Base-by-base conservation (phyloP, 192 early-diverging fungal species). In the Jimgerdemannia flammicorona region DNA sequence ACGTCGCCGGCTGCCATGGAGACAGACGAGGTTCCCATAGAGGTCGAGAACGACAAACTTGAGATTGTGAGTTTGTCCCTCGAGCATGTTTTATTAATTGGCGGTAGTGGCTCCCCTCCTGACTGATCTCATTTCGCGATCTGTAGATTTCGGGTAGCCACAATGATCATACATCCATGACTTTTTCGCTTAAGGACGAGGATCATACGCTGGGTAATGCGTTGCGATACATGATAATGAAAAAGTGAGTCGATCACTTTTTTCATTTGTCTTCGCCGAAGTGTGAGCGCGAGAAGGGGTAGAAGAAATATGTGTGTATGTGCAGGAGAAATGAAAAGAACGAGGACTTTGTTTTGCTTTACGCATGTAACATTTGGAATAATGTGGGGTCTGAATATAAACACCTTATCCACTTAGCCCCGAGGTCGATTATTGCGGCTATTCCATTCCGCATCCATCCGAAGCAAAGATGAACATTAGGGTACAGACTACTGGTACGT, bases 141-240 rank as follows among this genome's bases (percentile, higher is more conserved):
- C 14, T 59, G 20, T 81, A 84, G 83, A 76, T 90, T 49, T 81
- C 84, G 7, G 90, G 91, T 65, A 86, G 86, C 18, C 86, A 83
- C 75, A 78, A 81, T 11, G 95, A 97, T 83, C 85, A 88, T 74
- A 88, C 91, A 4, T 90, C 90, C 64, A 90, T 92, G 74, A 98
- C 98, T 2, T 98, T 99, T 74, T 88, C 84, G 43, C 87, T 99
- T 71, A 88, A 89, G 77, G 93, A 97, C 74, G 96, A 99, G 83
- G 98, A 98, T 82, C 98, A 99, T 80, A 99, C 98, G 3, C 86
- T 99, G 6, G 97, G 96, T 68, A 98, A 98, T 84, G 81, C 95
- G 3, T 86, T 99, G 65, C 90, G 98, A 74, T 96, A 94, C 87
- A 84, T 93, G 65, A 87, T 99, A 17, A 96, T 97, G 93, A 95